phyloP scores from a whole-genome alignment of 805 yeast genomes.

The Starmerella etchellsii region DNA sequence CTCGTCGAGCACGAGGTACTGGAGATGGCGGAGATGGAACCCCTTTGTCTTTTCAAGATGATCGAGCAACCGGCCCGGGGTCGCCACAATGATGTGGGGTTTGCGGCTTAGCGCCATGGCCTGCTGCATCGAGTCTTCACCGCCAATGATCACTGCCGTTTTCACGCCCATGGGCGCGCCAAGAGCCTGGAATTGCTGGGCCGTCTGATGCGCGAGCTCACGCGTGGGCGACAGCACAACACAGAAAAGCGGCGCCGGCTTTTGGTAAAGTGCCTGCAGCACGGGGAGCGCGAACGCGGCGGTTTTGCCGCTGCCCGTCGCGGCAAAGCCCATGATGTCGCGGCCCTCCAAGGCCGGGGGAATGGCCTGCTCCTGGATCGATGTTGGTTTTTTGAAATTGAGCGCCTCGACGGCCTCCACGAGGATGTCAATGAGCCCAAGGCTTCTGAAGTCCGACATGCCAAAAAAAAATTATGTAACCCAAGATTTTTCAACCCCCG shows the following conservation, averaged over 20 bases:
- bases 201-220: conserved; percentile 47
- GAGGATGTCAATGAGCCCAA: conserved; percentile 33
- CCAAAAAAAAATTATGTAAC: conserved; percentile 10
- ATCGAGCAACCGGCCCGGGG: conserved; percentile 83
- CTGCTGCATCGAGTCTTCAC: conserved; percentile 97
- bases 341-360: conserved; percentile 84
- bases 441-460: conserved; percentile 23
- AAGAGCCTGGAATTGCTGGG: conserved; percentile 88
- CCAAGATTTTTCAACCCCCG: not conserved
- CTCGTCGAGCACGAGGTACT: conserved; percentile 86
- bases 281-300: conserved; percentile 98
- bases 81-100: conserved; percentile 90
- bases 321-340: conserved; percentile 92
- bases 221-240: conserved; percentile 70
- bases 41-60: conserved; percentile 90
- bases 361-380: conserved; percentile 82
- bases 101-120: conserved; percentile 85
- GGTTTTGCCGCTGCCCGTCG: conserved; percentile 96
- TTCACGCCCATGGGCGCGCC: conserved; percentile 90
- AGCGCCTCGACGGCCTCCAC: conserved; percentile 64
- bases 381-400: conserved; percentile 75
- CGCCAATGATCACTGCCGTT: conserved; percentile 83
- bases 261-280: conserved; percentile 78
- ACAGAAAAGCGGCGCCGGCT: conserved; percentile 77
- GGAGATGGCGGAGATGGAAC: conserved; percentile 62